phyloP scores from a whole-genome alignment of 2,329 filamentous ascomycete species.

The Paradendryphiella salina region DNA sequence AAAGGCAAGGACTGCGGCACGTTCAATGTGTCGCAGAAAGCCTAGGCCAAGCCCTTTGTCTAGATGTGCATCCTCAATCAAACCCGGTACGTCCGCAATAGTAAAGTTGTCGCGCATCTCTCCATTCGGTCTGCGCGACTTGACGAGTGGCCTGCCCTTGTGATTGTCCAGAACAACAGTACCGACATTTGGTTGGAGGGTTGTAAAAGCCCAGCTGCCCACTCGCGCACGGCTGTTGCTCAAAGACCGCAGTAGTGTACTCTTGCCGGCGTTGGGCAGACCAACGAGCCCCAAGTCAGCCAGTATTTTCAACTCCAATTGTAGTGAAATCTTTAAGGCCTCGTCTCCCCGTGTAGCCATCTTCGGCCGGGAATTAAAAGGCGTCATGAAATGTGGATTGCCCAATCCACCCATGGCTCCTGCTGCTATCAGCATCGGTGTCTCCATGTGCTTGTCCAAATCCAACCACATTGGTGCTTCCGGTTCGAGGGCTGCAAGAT shows the following conservation, averaged over 20 bases:
- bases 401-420: slow-evolving; percentile 89
- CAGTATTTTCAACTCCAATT: slow-evolving; percentile 91
- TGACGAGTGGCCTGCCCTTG: slow-evolving; percentile 68
- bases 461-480: slow-evolving; percentile 66
- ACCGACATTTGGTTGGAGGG: slow-evolving; percentile 90
- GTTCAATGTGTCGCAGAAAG: slow-evolving; percentile 92
- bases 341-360: slow-evolving; percentile 86
- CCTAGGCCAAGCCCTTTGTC: slow-evolving; percentile 89
- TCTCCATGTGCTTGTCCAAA: slow-evolving; percentile 70
- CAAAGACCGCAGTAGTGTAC: slow-evolving; percentile 82
- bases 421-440: slow-evolving; percentile 81
- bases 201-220: slow-evolving; percentile 96
- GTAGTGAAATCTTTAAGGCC: slow-evolving; percentile 75
- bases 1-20: slow-evolving; percentile 89
- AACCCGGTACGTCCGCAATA: slow-evolving; percentile 91
- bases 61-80: slow-evolving; percentile 89
- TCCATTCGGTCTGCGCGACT: slow-evolving; percentile 52
- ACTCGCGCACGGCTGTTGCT: slow-evolving; percentile 87
- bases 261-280: slow-evolving; percentile 94
- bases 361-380: slow-evolving; percentile 73
- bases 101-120: slow-evolving; percentile 77
- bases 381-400: slow-evolving; percentile 88
- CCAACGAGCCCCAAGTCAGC: slow-evolving; percentile 95
- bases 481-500: slow-evolving; percentile 69
- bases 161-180: slow-evolving; percentile 91